Conservation (phyloP, 1,284 basidiomycete species). For the Fereydounia khargensis region DNA sequence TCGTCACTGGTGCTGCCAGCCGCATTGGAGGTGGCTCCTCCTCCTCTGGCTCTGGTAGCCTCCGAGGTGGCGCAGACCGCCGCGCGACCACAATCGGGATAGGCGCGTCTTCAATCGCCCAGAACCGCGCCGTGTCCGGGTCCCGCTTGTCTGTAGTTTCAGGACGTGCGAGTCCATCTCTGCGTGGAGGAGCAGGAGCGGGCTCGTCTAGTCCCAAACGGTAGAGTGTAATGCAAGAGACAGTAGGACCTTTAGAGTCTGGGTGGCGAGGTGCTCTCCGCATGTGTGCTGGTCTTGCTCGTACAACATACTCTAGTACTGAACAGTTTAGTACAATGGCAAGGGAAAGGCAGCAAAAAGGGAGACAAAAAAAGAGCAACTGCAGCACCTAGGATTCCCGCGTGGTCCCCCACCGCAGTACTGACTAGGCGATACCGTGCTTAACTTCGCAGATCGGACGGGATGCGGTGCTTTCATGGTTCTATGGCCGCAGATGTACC, state of each 20-base stretch:
- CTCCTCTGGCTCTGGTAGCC: conserved; percentile 4
- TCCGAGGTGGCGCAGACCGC: conserved; percentile 8
- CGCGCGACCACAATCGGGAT: conserved; percentile 17
- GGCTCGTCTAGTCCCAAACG: too few species aligned
- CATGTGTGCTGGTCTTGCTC: too few species aligned
- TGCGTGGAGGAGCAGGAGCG: conserved; percentile 11
- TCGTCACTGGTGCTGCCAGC: conserved; percentile 49
- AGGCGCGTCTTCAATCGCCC: conserved; percentile 5
- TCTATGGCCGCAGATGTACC: conserved; percentile 70
- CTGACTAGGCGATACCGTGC: conserved; percentile 75
- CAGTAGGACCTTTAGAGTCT: conserved; percentile 4
- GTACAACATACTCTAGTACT: too few species aligned
- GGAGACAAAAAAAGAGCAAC: conserved; percentile 60
- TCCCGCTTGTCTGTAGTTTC: too few species aligned
- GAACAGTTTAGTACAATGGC: neutral
- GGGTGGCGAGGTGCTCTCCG: neutral
- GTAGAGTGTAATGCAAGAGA: too few species aligned
- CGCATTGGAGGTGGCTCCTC: conserved; percentile 17
- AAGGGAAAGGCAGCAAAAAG: neutral
- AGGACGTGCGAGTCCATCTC: conserved; percentile 16
- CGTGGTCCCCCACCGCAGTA: conserved; percentile 80
- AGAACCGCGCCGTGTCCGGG: conserved; percentile 10
- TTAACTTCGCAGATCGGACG: conserved; percentile 78
- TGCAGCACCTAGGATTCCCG: conserved; percentile 77
- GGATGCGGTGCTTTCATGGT: conserved; percentile 77